Percentiles rank a stretch among this genome's conserved stretches.
Evolutionary conservation across 768 basidiomycete genomes (phyloP).

Genomic region (Jaapia argillacea): DNA sequence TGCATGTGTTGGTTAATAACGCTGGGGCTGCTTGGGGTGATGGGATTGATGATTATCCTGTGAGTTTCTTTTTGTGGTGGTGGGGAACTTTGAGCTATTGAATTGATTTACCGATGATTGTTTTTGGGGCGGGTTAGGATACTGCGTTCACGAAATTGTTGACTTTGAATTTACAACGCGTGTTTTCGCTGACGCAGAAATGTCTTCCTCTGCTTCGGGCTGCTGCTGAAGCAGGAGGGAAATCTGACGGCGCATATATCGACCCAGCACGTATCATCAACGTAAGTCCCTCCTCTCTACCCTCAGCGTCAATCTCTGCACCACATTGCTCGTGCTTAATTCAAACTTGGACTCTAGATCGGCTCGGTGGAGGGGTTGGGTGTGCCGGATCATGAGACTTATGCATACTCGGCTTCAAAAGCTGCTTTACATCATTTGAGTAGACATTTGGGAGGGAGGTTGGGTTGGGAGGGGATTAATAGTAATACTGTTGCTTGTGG

Average conservation of each 20-base stretch:
- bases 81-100: constrained; percentile 1
- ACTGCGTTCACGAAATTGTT: constrained; percentile 50
- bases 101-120: too few species aligned
- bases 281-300: constrained; percentile 21
- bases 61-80: constrained; percentile 13
- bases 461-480: constrained; percentile 47
- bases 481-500: constrained; percentile 58
- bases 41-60: constrained; percentile 34
- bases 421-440: constrained; percentile 51
- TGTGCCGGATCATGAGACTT: constrained; percentile 50
- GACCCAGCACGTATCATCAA: constrained; percentile 55
- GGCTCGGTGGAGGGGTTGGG: constrained; percentile 49
- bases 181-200: constrained; percentile 56
- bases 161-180: constrained; percentile 50
- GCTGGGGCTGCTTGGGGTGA: constrained; percentile 51
- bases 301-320: not conserved
- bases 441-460: constrained; percentile 42
- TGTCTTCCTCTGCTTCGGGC: constrained; percentile 45
- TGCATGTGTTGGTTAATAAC: constrained; percentile 58
- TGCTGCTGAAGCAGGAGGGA: constrained; percentile 30
- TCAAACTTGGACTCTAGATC: constrained; percentile 26
- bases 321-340: constrained; percentile 1
- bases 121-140: constrained; percentile 35
- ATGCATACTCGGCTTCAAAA: constrained; percentile 59
- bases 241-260: constrained; percentile 22